Percentiles rank a stretch among this genome's conserved stretches.
Evolutionary conservation across 305 asterid genomes (phyloP).

Genomic region (Solanum hybrid): DNA sequence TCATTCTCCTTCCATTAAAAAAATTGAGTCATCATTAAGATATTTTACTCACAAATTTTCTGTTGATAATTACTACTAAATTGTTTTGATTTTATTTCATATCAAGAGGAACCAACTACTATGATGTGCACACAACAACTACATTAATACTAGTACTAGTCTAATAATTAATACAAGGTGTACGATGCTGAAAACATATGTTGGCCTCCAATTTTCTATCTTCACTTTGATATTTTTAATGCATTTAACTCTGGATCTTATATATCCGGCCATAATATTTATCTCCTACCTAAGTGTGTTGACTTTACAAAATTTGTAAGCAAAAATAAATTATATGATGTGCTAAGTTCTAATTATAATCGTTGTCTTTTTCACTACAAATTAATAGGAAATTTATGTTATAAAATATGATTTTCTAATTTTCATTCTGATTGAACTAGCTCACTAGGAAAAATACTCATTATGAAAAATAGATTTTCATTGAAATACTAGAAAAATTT

Average conservation of each 20-base stretch:
- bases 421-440: too few relatives aligned
- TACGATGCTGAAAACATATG: background rate
- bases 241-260: background rate
- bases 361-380: background rate
- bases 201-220: background rate
- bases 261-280: background rate
- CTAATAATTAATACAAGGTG: background rate
- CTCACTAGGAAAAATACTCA: too few relatives aligned
- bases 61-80: too few relatives aligned
- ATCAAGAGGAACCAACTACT: background rate
- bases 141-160: background rate
- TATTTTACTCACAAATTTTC: background rate
- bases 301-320: background rate
- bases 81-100: background rate
- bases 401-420: too few relatives aligned
- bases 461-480: too few relatives aligned
- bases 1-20: background rate
- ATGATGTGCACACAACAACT: background rate
- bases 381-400: too few relatives aligned
- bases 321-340: background rate
- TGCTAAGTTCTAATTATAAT: background rate
- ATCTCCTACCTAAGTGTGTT: background rate
- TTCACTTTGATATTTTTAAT: background rate
- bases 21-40: background rate
- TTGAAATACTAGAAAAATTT: too few relatives aligned